Evolutionary conservation across 129 eudicot species (phyloP).

Genomic region (Ambrosia artemisiifolia): DNA sequence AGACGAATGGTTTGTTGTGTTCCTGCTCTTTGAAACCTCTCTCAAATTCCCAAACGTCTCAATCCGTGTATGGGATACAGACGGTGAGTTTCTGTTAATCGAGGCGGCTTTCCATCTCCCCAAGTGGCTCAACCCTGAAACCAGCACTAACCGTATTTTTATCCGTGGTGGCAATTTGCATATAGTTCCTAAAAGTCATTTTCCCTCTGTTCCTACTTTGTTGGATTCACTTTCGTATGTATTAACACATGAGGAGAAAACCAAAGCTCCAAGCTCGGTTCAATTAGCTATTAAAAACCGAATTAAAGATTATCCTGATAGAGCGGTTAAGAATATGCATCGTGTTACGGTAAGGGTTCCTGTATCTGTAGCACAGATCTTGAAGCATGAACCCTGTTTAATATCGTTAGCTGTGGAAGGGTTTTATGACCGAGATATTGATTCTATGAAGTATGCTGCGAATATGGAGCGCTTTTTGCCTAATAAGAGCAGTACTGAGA

Average conservation of each 20-base stretch:
- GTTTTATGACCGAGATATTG: slow-evolving; percentile 86
- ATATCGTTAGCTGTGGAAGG: slow-evolving; percentile 82
- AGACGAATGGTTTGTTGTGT: slow-evolving; percentile 85
- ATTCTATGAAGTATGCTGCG: slow-evolving; percentile 76
- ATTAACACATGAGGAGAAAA: slow-evolving; percentile 14
- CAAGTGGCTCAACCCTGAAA: slow-evolving; percentile 74
- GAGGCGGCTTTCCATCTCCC: slow-evolving; percentile 92
- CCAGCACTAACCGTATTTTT: slow-evolving; percentile 58
- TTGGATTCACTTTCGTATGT: slow-evolving; percentile 35
- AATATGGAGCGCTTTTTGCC: slow-evolving; percentile 72
- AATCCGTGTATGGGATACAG: slow-evolving; percentile 56
- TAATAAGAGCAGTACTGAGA: slow-evolving; percentile 53
- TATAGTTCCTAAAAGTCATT: slow-evolving; percentile 33
- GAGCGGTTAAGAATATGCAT: slow-evolving; percentile 53
- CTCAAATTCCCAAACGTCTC: slow-evolving; percentile 44
- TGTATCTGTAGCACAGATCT: slow-evolving; percentile 52
- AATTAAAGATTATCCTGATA: slow-evolving; percentile 50
- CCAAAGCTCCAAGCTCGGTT: slow-evolving; percentile 33
- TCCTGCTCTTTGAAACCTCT: slow-evolving; percentile 59
- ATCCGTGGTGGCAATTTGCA: slow-evolving; percentile 52
- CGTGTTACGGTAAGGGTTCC: slow-evolving; percentile 78
- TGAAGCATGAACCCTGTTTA: slow-evolving; percentile 73
- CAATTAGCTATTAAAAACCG: slow-evolving; percentile 37
- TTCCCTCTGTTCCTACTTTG: slow-evolving; percentile 38
- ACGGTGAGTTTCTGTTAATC: slow-evolving; percentile 80